Conservation (phyloP, 176 grass and related monocot genomes). For the Echinochloa phyllopogon region DNA sequence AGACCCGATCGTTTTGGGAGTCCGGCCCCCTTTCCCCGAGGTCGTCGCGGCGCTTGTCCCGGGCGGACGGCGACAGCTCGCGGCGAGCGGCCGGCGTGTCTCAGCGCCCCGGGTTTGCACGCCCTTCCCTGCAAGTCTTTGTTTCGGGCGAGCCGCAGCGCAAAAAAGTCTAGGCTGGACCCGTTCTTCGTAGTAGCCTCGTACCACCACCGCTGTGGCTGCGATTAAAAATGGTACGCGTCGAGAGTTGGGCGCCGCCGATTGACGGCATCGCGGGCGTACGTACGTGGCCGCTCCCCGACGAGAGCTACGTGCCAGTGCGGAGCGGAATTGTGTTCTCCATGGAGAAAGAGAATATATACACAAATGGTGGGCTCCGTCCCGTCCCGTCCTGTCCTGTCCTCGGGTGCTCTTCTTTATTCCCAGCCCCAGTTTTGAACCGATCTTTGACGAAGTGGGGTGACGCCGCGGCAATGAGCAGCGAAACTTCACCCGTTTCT, state of each 20-base stretch:
- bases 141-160: neutral
- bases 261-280: neutral
- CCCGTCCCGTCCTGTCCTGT: neutral
- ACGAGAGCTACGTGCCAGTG: neutral
- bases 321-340: neutral
- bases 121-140: neutral
- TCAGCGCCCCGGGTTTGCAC: neutral
- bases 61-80: neutral
- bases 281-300: neutral
- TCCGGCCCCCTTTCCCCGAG: neutral
- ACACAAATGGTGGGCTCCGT: neutral
- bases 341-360: neutral
- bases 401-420: conserved; percentile 6
- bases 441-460: conserved; percentile 5
- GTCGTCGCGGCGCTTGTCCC: neutral
- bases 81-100: neutral
- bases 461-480: neutral
- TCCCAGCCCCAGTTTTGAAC: conserved; percentile 32
- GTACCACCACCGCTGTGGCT: neutral
- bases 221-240: conserved; percentile 1
- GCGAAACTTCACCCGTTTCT: neutral
- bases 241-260: neutral
- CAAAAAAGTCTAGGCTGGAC: neutral
- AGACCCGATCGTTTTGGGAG: neutral
- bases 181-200: neutral